Evolutionary conservation across 83 land plant species (phyloP).

Genomic region (Diphasiastrum complanatum): DNA sequence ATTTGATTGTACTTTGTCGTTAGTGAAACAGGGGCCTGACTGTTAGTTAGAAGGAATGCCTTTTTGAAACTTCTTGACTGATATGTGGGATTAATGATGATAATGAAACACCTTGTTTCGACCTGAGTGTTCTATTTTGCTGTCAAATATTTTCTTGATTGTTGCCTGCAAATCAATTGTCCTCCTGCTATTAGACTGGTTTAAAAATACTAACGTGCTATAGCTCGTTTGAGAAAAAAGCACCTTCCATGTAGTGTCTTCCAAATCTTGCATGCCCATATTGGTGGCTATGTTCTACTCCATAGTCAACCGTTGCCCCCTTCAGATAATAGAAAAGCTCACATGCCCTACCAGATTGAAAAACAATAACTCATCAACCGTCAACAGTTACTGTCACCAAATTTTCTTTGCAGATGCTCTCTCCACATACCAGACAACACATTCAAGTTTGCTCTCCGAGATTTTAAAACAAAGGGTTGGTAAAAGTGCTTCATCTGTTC

Average conservation of each 20-base stretch:
- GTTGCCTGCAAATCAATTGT: too few species aligned
- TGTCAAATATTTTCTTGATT: too few species aligned
- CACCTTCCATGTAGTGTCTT: constrained; percentile 1
- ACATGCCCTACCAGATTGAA: background rate
- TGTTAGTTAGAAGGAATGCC: too few species aligned
- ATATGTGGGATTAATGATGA: too few species aligned
- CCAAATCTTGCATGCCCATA: constrained; percentile 12
- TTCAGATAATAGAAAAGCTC: constrained; percentile 12
- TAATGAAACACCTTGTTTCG: too few species aligned
- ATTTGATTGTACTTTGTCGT: too few species aligned
- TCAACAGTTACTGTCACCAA: background rate
- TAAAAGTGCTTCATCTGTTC: too few species aligned
- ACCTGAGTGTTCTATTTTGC: too few species aligned
- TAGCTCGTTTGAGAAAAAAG: background rate
- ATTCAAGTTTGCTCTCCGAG: background rate
- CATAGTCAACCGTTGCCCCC: constrained; percentile 15
- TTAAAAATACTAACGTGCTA: background rate
- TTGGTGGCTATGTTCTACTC: background rate
- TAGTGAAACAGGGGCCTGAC: too few species aligned
- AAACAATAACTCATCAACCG: too few species aligned
- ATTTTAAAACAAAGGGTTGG: background rate
- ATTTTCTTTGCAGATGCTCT: background rate
- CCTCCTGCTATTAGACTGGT: too few species aligned
- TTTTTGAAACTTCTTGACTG: too few species aligned
- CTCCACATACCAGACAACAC: background rate